A percentile compares a stretch with the other conserved stretches of the same genome.
These are phyloP conservation scores for Aquanectria penicillioides DNA, from an alignment of 2,329 filamentous ascomycete genomes.

Conservation along the genomic window DNA sequence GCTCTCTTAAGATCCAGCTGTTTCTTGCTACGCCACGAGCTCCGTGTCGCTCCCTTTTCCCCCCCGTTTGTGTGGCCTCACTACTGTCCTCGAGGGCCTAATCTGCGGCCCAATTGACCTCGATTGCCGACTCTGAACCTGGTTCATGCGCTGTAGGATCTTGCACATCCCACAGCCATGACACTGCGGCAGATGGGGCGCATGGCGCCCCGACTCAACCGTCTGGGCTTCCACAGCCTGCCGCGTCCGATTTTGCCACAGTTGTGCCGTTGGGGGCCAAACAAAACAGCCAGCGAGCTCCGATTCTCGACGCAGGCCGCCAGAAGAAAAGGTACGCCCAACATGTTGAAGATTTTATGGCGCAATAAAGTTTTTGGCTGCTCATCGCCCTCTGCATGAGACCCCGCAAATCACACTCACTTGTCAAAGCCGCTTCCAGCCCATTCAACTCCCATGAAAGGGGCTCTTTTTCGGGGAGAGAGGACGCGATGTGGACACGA, in stretches of 20 bases:
- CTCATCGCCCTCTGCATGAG: neutral
- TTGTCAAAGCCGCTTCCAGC: neutral
- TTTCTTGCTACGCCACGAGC: no score
- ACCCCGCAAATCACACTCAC: neutral
- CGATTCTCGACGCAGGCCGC: slow-evolving; percentile 44
- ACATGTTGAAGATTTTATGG: neutral
- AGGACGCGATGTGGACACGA: no score
- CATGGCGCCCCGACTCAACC: slow-evolving; percentile 40
- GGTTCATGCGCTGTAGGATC: slow-evolving; percentile 7
- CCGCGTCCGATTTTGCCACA: slow-evolving; percentile 26
- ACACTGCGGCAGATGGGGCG: slow-evolving; percentile 40
- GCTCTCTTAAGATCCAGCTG: neutral
- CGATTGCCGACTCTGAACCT: neutral
- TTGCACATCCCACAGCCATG: slow-evolving; percentile 28
- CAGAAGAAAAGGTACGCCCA: slow-evolving; percentile 41
- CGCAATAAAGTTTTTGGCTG: neutral
- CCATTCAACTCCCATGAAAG: no score
- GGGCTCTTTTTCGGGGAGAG: no score
- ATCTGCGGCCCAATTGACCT: slow-evolving; percentile 21
- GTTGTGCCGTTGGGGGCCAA: slow-evolving; percentile 33
- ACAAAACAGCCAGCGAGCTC: slow-evolving; percentile 22
- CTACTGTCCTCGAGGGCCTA: slow-evolving; percentile 24
- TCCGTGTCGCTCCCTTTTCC: slow-evolving; percentile 26
- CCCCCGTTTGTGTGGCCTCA: slow-evolving; percentile 24
- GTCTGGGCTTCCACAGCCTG: slow-evolving; percentile 29